Percentiles rank a stretch among this genome's conserved stretches.
Evolutionary conservation across 371 early-diverging fungal genomes (phyloP).

Genomic region (Mortierella sp.): DNA sequence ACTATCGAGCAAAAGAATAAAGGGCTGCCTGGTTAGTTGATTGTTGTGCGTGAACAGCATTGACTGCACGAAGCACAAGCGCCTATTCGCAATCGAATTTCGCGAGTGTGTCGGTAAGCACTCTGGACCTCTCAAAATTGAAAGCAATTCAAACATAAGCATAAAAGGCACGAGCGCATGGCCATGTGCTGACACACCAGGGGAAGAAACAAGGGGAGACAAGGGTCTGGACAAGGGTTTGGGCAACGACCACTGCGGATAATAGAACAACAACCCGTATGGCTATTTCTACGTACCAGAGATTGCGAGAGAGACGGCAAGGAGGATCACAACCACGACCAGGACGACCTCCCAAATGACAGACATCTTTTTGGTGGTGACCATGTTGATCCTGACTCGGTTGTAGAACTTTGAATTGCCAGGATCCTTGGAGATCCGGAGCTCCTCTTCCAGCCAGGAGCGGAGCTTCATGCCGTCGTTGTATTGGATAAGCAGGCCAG

Average conservation of each 20-base stretch:
- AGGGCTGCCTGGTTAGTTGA: background rate
- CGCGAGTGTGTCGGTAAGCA: background rate
- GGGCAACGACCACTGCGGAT: background rate
- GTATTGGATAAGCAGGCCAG: slow-evolving; percentile 35
- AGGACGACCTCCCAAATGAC: slow-evolving; percentile 72
- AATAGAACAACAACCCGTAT: background rate
- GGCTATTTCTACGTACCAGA: slow-evolving; percentile 59
- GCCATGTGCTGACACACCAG: background rate
- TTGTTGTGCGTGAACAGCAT: background rate
- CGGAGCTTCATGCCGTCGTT: slow-evolving; percentile 28
- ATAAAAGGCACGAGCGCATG: background rate
- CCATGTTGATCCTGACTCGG: slow-evolving; percentile 38
- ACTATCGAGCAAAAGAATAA: slow-evolving; percentile 18
- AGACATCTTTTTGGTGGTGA: slow-evolving; percentile 41
- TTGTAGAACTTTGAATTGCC: slow-evolving; percentile 21
- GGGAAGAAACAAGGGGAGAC: background rate
- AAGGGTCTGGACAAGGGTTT: background rate
- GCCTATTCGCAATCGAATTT: background rate
- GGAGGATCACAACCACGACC: slow-evolving; percentile 67
- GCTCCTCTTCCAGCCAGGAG: slow-evolving; percentile 19
- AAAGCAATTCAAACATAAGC: background rate
- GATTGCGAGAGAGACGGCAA: slow-evolving; percentile 65
- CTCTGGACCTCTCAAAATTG: background rate
- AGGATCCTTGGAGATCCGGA: background rate
- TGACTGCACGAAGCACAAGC: background rate